These are phyloP conservation scores for Dendrocalamus sinicus DNA, from an alignment of 176 grass and related monocot species.

Conservation along the genomic window DNA sequence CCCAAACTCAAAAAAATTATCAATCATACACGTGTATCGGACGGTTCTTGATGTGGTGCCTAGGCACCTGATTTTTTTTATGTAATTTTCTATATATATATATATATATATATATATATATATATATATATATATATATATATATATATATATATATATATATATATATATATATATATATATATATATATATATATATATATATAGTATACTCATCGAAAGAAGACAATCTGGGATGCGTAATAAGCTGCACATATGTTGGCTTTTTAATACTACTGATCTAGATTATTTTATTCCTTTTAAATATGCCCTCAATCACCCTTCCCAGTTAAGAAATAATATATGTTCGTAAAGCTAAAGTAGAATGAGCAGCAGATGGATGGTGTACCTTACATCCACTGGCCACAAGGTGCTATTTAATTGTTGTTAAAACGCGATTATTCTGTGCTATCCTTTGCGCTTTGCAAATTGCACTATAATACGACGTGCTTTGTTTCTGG, in stretches of 20 bases:
- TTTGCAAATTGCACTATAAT: slow-evolving; percentile 37
- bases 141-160: too few relatives aligned
- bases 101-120: too few relatives aligned
- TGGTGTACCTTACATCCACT: slow-evolving; percentile 32
- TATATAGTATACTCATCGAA: background rate
- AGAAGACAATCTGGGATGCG: background rate
- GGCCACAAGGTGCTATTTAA: background rate
- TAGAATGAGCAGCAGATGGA: background rate
- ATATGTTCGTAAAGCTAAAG: slow-evolving; percentile 1
- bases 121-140: too few relatives aligned
- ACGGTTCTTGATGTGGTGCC: too few relatives aligned
- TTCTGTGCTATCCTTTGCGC: slow-evolving; percentile 5
- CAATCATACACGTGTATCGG: too few relatives aligned
- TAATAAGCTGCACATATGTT: background rate
- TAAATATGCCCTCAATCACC: background rate
- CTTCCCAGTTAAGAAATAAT: background rate
- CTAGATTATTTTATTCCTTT: background rate
- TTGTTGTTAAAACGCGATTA: slow-evolving; percentile 9
- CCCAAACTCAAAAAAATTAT: too few relatives aligned
- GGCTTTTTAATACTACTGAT: background rate
- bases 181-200: too few relatives aligned
- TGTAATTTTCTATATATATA: too few relatives aligned
- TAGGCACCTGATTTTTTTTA: too few relatives aligned
- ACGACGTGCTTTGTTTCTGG: slow-evolving; percentile 32
- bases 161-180: too few relatives aligned